Conservation (phyloP, 768 basidiomycete genomes). For the Paxillus rubicundulus region DNA sequence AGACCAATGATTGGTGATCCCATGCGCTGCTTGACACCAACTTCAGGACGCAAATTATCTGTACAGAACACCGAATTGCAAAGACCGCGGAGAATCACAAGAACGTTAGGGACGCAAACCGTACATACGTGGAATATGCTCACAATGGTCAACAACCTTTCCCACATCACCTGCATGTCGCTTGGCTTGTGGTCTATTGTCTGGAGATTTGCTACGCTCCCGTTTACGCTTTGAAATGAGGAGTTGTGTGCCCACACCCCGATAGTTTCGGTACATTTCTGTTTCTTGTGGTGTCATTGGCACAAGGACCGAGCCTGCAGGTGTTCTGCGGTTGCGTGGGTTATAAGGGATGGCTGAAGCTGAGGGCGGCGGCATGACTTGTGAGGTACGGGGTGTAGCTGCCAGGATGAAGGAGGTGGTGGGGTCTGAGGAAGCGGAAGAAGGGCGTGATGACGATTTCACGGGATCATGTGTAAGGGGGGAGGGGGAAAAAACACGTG, state of each 20-base stretch:
- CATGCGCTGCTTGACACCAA: constrained; percentile 78
- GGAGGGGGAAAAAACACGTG: constrained; percentile 27
- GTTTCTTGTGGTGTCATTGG: constrained; percentile 66
- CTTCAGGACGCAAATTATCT: constrained; percentile 95
- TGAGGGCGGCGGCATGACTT: constrained; percentile 29
- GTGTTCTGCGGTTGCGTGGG: constrained; percentile 59
- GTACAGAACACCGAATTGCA: background rate
- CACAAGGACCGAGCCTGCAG: constrained; percentile 57
- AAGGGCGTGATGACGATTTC: constrained; percentile 31
- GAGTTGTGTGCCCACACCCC: constrained; percentile 53
- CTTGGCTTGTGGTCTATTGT: constrained; percentile 44
- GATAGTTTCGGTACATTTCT: constrained; percentile 53
- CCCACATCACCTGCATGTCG: constrained; percentile 67
- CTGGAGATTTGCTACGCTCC: constrained; percentile 35
- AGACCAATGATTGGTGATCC: constrained; percentile 95
- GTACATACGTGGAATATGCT: constrained; percentile 29
- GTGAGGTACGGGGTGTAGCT: constrained; percentile 28
- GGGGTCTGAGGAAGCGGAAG: constrained; percentile 36
- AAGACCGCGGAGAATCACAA: constrained; percentile 5
- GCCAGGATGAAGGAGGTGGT: constrained; percentile 23
- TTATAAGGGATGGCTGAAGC: constrained; percentile 55
- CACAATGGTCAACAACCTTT: constrained; percentile 77
- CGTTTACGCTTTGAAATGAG: constrained; percentile 54
- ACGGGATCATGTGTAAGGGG: constrained; percentile 30
- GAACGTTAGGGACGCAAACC: background rate